Conservation (phyloP, 1,284 basidiomycete species). For the Mycena citricolor region DNA sequence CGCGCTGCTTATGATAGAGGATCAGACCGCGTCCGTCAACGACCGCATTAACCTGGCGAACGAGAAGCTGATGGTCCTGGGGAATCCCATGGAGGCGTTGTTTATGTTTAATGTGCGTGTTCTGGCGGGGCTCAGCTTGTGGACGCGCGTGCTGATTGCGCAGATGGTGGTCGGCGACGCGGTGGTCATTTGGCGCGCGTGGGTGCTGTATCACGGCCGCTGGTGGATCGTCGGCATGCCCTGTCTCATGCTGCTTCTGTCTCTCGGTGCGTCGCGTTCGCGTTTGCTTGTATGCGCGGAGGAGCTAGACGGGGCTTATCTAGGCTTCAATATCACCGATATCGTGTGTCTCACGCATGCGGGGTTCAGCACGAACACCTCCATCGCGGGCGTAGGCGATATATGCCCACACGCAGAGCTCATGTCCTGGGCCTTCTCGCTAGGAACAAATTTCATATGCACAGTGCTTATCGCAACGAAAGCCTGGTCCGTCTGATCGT, state of each 20-base stretch:
- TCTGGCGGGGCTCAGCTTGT: not conserved
- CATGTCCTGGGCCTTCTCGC: conserved; percentile 10
- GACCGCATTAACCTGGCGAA: not conserved
- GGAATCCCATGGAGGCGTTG: conserved; percentile 5
- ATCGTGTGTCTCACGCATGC: conserved; percentile 4
- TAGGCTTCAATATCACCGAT: conserved; percentile 11
- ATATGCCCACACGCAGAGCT: conserved; percentile 8
- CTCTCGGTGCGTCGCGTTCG: conserved; percentile 13
- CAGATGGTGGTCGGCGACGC: conserved; percentile 16
- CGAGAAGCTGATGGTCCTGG: no score
- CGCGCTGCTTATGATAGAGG: not conserved
- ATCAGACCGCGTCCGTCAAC: not conserved
- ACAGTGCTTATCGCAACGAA: conserved; percentile 8
- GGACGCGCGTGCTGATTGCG: not conserved
- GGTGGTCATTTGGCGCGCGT: conserved; percentile 17
- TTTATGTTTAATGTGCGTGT: conserved; percentile 16
- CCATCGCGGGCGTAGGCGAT: conserved; percentile 1
- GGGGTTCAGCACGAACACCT: not conserved
- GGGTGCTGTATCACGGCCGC: conserved; percentile 6
- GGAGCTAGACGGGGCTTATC: no score
- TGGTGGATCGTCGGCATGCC: conserved; percentile 3
- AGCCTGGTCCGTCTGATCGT: conserved; percentile 2
- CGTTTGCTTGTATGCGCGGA: no score
- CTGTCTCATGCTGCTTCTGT: conserved; percentile 10
- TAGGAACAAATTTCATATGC: conserved; percentile 9